Conservation (phyloP, 331 rosid genomes). For the Ulmus americana region DNA sequence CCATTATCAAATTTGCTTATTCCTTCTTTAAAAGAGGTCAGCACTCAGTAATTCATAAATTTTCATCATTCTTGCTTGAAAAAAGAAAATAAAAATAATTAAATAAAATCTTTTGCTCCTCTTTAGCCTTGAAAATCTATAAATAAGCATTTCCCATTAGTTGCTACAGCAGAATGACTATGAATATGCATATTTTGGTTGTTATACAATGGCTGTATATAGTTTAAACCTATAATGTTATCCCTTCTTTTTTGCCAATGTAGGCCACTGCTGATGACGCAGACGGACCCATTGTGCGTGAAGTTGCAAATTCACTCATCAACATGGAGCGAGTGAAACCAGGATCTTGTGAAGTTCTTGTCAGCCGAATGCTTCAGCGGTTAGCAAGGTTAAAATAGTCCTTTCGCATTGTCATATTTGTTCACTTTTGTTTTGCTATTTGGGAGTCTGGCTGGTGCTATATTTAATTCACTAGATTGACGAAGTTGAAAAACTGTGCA, state of each 20-base stretch:
- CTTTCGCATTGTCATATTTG: conserved; percentile 5
- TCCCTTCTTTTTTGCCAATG: not conserved
- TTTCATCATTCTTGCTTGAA: conserved; percentile 8
- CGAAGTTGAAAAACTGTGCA: conserved; percentile 25
- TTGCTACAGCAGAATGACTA: not conserved
- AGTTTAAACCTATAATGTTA: not conserved
- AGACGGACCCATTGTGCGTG: conserved; percentile 47
- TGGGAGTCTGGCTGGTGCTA: not conserved
- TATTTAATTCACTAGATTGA: conserved; percentile 13
- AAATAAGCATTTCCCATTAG: not conserved
- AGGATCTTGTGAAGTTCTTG: conserved; percentile 66
- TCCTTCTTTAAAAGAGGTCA: conserved; percentile 93
- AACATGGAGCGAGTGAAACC: conserved; percentile 72
- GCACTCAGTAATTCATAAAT: conserved; percentile 8
- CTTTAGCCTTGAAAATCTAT: not conserved
- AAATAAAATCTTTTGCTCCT: conserved; percentile 1
- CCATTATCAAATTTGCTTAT: conserved; percentile 68
- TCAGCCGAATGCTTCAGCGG: conserved; percentile 65
- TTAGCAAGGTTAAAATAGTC: conserved; percentile 60
- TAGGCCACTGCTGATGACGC: conserved; percentile 66
- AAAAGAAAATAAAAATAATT: conserved; percentile 8
- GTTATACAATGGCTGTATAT: not conserved
- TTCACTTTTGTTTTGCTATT: not conserved
- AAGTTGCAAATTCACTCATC: conserved; percentile 55
- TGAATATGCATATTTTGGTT: not conserved